Conservation (phyloP, 495 filamentous ascomycete species). For the Amniculicola lignicola region DNA sequence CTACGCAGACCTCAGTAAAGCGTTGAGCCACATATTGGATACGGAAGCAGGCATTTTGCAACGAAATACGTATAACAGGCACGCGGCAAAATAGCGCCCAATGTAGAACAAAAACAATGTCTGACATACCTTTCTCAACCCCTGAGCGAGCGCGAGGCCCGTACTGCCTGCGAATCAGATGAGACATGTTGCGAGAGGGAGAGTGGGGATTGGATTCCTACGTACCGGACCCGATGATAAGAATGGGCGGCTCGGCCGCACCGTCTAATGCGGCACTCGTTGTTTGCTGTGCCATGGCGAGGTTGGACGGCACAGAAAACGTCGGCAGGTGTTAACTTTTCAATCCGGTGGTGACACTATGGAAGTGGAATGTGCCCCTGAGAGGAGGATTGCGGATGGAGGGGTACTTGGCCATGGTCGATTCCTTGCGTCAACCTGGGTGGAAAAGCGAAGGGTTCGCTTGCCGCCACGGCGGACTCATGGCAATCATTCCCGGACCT, state of each 20-base stretch:
- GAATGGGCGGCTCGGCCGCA: slow-evolving; percentile 11
- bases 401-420: too few species aligned
- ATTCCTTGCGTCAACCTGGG: too few species aligned
- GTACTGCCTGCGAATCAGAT: slow-evolving; percentile 23
- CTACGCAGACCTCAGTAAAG: slow-evolving; percentile 33
- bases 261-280: neutral
- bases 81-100: neutral
- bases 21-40: neutral
- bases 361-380: too few species aligned
- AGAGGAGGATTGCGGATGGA: too few species aligned
- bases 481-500: too few species aligned
- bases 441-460: too few species aligned
- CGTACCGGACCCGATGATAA: slow-evolving; percentile 32
- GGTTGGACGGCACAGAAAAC: too few species aligned
- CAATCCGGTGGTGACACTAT: too few species aligned
- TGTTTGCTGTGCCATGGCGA: neutral
- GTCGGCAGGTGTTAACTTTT: too few species aligned
- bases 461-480: too few species aligned
- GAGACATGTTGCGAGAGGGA: neutral
- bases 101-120: neutral
- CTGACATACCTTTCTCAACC: slow-evolving; percentile 28
- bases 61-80: neutral
- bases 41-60: neutral
- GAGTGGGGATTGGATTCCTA: neutral
- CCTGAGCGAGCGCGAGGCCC: slow-evolving; percentile 32